Evolutionary conservation across 2,329 filamentous ascomycete genomes (phyloP), one percentile per base, ranked within the genome.

Genomic region (Ascochyta clinopodiicola): DNA sequence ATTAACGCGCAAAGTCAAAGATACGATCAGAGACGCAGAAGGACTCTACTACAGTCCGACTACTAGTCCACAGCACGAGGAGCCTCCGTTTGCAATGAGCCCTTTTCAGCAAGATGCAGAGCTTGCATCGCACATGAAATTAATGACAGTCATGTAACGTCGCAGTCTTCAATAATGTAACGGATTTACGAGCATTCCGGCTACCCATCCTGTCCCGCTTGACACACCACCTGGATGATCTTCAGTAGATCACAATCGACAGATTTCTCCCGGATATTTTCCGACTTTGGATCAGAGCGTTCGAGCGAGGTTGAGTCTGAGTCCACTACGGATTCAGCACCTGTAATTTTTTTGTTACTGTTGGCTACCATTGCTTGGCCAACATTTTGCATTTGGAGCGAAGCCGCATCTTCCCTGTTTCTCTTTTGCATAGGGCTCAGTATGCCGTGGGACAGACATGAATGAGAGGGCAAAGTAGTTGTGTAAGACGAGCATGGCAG

Each of bases 1-100:
- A 9, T 70, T 82, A 51, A 80, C 78, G 51, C 78, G 78, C 32
- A 78, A 77, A 64, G 79, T 81, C 44, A 81, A 81, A 63, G 77
- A 79, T 44, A 74, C 74, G 2, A 64, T 81, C 49, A 75, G 79
- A 38, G 78, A 81, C 57, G 78, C 77, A 15, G 79, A 81, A 66
- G 79, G 77, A 21, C 70, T 81, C 12, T 79, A 80, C 55, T 75
- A 75, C 19, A 81, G 78, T 56, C 79, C 80, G 10, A 64, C 56
- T 44, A 70, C 68, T 36, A 77, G 72, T 51, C 70, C 71, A 36
- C 58, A 65, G 55, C 74, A 76, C 44, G 59, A 66, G 50, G 74
- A 75, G 56, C 73, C 75, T 42, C 69, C 73, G 31, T 73, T 73
- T 53, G 66, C 65, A 63, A 56, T 56, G 52, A 73, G 67, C 47